Conservation (phyloP, 495 filamentous ascomycete genomes). For the Parathielavia appendiculata region DNA sequence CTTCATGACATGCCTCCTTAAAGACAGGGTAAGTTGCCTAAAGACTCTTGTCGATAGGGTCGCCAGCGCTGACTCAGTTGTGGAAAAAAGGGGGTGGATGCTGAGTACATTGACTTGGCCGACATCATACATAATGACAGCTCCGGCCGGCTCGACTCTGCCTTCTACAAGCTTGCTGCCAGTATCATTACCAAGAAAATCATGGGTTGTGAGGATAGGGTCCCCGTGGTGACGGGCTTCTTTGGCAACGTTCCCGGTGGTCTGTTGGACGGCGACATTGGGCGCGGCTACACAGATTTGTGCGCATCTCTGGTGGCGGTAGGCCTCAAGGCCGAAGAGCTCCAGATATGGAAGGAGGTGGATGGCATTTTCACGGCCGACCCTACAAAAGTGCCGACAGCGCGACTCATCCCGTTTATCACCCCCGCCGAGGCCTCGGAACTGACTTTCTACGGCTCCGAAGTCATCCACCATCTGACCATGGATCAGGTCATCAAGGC, state of each 20-base stretch:
- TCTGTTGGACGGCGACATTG: constrained; percentile 68
- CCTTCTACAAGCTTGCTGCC: constrained; percentile 75
- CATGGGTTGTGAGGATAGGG: constrained; percentile 58
- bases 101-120: constrained; percentile 81
- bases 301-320: constrained; percentile 81
- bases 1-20: constrained; percentile 75
- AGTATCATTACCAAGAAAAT: constrained; percentile 61
- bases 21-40: constrained; percentile 47
- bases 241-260: constrained; percentile 83
- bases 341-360: constrained; percentile 92
- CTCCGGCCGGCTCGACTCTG: constrained; percentile 59
- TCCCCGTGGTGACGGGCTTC: constrained; percentile 79
- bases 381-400: constrained; percentile 81
- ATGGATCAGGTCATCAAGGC: constrained; percentile 98
- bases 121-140: constrained; percentile 64
- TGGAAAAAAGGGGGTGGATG: constrained; percentile 55
- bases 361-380: constrained; percentile 89
- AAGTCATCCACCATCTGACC: constrained; percentile 96
- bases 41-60: not conserved
- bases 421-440: constrained; percentile 86
- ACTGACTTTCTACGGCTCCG: constrained; percentile 87
- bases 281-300: constrained; percentile 84
- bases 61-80: not conserved
- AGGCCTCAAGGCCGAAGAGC: constrained; percentile 67
- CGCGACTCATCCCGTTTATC: constrained; percentile 67